Evolutionary conservation across 2,329 filamentous ascomycete genomes (phyloP), one percentile per base, ranked within the genome.

Genomic region (Epichloe typhina): DNA sequence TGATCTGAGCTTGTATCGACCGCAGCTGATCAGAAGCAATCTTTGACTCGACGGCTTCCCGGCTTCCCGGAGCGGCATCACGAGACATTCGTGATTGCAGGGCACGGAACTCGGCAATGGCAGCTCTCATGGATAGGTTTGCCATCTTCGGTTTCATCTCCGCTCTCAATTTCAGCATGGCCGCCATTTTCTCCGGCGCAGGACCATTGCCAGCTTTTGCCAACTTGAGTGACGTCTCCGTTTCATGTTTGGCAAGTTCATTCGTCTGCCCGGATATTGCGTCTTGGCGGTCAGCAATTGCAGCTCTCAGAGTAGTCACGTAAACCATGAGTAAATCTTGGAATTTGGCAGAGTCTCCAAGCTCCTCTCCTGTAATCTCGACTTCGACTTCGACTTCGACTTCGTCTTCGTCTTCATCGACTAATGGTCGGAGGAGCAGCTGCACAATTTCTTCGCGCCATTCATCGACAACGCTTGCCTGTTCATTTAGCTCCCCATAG

Each of bases 261-360:
- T 93, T 94, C n/a, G 73, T 74, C 53, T 88, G 76, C 0, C 91
- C 91, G 2, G 84, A 85, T 15, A 96, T 73, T 31, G 82, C 80
- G 55, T 84, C 80, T 55, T 84, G 80, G 12, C 91, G 82, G 66
- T 97, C 90, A 6, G 87, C 83, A 51, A 93, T 77, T 46, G 84
- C 74, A 0, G 85, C 80, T 53, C 88, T 78, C 31, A 96, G 72
- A 8, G 80, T 82, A 62, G 89, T 82, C 52, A 95, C 84, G 61
- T 94, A 95, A 6, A 86, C 86, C 66, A 91, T 87, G 41, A 96
- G 78, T 62, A 94, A 82, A 54, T 96, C 91, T 66, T 97, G 91
- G 44, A 84, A 77, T 63, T 87, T 87, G 0, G 89, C 88, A 0
- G 91, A 95, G 35, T 86, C 80, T 57, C 88, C 86, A 55, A 95